A percentile compares a stretch with the other conserved stretches of the same genome.
Evolutionary conservation across 345 rosid genomes (phyloP).

Genomic region (Populus alba): DNA sequence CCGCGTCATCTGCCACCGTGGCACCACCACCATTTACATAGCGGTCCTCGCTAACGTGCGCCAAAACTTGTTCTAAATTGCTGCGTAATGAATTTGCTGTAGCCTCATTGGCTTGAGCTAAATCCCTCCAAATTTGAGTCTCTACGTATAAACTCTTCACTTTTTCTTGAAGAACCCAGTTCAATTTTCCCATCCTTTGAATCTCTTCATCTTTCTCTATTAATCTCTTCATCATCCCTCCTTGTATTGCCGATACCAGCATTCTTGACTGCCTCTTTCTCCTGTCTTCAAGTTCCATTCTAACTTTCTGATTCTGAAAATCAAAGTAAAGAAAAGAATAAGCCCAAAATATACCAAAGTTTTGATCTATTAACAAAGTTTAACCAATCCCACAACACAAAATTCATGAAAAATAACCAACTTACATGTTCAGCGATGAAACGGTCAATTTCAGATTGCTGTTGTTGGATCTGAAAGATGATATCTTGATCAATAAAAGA

Average conservation of each 20-base stretch:
- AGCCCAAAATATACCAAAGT: background rate
- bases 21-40: slow-evolving; percentile 20
- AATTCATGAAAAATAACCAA: background rate
- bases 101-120: slow-evolving; percentile 69
- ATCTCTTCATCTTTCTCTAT: slow-evolving; percentile 72
- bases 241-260: slow-evolving; percentile 45
- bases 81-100: slow-evolving; percentile 54
- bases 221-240: slow-evolving; percentile 36
- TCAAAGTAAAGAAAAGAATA: background rate
- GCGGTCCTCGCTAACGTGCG: slow-evolving; percentile 44
- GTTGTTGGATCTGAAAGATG: slow-evolving; percentile 49
- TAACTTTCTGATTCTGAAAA: slow-evolving; percentile 51
- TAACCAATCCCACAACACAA: background rate
- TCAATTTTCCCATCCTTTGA: slow-evolving; percentile 44
- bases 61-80: slow-evolving; percentile 58
- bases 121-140: slow-evolving; percentile 62
- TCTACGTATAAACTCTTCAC: slow-evolving; percentile 50
- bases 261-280: slow-evolving; percentile 57
- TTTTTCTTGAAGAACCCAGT: slow-evolving; percentile 63
- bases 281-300: slow-evolving; percentile 55
- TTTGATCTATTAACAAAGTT: too few species aligned
- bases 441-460: slow-evolving; percentile 55
- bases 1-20: slow-evolving; percentile 40
- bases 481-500: slow-evolving; percentile 39
- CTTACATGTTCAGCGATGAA: slow-evolving; percentile 52